A percentile compares a stretch with the other conserved stretches of the same genome.
Conservation (phyloP, 345 rosid species). For the Capsella bursapastoris region DNA sequence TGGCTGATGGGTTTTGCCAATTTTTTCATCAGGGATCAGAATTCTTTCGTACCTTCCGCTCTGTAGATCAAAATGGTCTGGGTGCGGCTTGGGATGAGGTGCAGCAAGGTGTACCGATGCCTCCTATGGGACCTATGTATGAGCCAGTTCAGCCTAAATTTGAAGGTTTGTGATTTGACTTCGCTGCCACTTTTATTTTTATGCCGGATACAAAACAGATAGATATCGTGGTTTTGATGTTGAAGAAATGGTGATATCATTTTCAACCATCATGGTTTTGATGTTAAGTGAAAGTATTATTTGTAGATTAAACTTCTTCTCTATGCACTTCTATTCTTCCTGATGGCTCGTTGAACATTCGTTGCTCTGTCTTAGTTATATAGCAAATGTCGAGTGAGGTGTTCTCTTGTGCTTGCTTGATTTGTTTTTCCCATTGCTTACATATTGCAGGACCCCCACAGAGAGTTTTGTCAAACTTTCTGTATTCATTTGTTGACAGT, state of each 20-base stretch:
- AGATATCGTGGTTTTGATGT: neutral
- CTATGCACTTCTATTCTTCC: neutral
- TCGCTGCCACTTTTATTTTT: neutral
- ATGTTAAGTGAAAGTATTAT: conserved; percentile 17
- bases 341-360: conserved; percentile 10
- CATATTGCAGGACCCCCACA: conserved; percentile 89
- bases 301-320: conserved; percentile 16
- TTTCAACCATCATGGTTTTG: conserved; percentile 3
- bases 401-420: conserved; percentile 32
- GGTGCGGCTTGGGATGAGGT: conserved; percentile 88
- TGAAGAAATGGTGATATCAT: conserved; percentile 2
- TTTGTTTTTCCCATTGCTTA: conserved; percentile 4
- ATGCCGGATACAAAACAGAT: neutral
- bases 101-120: conserved; percentile 55
- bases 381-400: neutral
- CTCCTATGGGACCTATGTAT: conserved; percentile 52
- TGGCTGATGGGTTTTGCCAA: conserved; percentile 11
- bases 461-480: conserved; percentile 76
- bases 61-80: conserved; percentile 72
- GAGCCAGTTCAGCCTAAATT: conserved; percentile 61
- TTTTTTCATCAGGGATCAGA: conserved; percentile 63
- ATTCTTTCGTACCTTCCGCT: conserved; percentile 69
- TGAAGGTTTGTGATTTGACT: conserved; percentile 59
- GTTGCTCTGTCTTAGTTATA: neutral
- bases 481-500: conserved; percentile 94